phyloP scores from a whole-genome alignment of 371 early-diverging fungal species.

The Coemansia sp. region DNA sequence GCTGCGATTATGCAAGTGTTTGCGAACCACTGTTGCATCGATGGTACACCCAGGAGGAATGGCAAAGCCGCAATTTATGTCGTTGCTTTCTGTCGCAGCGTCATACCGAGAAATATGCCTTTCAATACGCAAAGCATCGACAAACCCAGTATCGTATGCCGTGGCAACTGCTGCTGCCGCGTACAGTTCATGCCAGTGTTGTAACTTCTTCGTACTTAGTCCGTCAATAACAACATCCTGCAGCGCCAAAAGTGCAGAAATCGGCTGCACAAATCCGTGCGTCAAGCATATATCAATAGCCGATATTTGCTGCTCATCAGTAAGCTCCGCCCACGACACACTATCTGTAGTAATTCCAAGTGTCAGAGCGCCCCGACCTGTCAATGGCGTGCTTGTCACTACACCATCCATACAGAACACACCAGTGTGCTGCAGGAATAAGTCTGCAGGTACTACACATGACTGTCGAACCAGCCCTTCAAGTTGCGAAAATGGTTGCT shows the following conservation, averaged over 20 bases:
- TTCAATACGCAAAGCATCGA: neutral
- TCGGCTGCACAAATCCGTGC: neutral
- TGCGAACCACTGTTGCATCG: neutral
- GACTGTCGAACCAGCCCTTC: neutral
- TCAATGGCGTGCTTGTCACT: neutral
- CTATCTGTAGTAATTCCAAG: neutral
- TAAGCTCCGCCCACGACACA: constrained; percentile 1
- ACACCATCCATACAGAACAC: neutral
- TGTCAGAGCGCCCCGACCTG: neutral
- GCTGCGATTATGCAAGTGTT: neutral
- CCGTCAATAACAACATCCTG: neutral
- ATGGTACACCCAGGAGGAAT: neutral
- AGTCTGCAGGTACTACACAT: neutral
- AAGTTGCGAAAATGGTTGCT: neutral
- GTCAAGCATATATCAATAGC: neutral
- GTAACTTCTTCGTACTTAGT: neutral
- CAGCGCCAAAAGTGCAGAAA: neutral
- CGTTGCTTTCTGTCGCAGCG: neutral
- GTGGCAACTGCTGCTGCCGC: neutral
- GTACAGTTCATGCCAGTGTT: neutral
- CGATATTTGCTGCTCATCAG: neutral
- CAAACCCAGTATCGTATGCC: constrained; percentile 1
- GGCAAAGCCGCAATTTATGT: neutral
- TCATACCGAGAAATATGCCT: neutral
- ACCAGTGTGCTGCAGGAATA: neutral